Conservation (phyloP, 1,139 yeast genomes). For the Kodamaea arcana region DNA sequence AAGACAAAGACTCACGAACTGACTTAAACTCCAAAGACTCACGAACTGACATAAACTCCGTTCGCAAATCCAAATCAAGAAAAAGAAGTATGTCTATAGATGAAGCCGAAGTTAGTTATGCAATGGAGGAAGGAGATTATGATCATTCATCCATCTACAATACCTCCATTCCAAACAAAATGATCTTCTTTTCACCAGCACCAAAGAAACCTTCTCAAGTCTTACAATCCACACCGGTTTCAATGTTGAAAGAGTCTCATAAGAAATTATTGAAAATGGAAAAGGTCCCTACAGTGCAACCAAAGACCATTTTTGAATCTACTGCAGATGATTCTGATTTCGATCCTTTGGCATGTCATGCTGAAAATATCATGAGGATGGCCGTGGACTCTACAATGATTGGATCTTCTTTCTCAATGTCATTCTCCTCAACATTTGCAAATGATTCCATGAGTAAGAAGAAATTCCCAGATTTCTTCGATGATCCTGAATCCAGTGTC, state of each 20-base stretch:
- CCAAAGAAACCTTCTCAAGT: conserved; percentile 16
- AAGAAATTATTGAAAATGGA: conserved; percentile 17
- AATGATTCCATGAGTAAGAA: conserved; percentile 29
- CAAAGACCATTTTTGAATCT: conserved; percentile 4
- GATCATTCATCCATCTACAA: conserved; percentile 16
- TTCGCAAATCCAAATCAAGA: conserved; percentile 6
- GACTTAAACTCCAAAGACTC: neutral
- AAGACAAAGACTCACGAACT: too few species aligned
- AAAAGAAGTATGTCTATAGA: conserved; percentile 5
- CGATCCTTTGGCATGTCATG: conserved; percentile 47
- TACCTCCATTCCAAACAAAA: conserved; percentile 30
- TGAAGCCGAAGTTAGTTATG: conserved; percentile 10
- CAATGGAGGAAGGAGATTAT: conserved; percentile 9
- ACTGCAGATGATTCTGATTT: conserved; percentile 24
- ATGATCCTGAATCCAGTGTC: conserved; percentile 29
- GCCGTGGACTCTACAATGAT: conserved; percentile 48
- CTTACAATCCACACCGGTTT: conserved; percentile 19
- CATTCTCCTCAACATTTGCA: conserved; percentile 30
- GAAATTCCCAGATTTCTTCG: conserved; percentile 14
- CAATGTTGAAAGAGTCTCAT: conserved; percentile 14
- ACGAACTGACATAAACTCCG: neutral
- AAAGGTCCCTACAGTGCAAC: conserved; percentile 15
- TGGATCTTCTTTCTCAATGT: conserved; percentile 37
- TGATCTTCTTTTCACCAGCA: conserved; percentile 30
- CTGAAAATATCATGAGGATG: conserved; percentile 46